Conservation (phyloP, 208 protist species). For the Leishmania mexicana region DNA sequence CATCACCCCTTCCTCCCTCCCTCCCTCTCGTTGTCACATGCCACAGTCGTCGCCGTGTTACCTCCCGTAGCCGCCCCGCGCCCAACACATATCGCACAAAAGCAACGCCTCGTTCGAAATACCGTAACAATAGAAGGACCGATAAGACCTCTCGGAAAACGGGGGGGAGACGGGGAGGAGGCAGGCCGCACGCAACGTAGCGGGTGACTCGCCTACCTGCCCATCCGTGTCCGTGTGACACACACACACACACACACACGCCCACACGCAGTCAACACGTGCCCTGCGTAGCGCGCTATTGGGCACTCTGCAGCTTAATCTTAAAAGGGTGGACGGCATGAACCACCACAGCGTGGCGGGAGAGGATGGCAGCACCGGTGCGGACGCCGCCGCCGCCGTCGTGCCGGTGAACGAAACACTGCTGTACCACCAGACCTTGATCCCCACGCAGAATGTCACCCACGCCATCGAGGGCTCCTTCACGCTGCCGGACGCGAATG, state of each 20-base stretch:
- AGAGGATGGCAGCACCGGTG: neutral
- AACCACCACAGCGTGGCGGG: neutral
- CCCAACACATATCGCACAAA: neutral
- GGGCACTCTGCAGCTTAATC: neutral
- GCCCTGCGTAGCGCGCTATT: neutral
- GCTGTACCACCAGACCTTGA: slow-evolving; percentile 86
- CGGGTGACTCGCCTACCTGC: neutral
- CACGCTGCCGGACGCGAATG: slow-evolving; percentile 64
- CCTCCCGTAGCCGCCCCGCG: neutral
- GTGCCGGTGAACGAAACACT: slow-evolving; percentile 41
- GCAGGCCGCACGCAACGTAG: neutral
- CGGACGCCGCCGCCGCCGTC: slow-evolving; percentile 7
- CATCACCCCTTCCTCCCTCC: neutral
- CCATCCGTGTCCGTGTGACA: neutral
- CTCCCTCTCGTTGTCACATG: neutral
- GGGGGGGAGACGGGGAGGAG: no score
- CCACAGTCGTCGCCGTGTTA: neutral
- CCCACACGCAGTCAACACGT: neutral
- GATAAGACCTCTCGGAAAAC: no score
- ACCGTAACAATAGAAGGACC: no score
- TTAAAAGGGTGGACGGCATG: neutral
- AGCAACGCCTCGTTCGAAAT: neutral
- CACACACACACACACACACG: neutral
- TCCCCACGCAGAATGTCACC: slow-evolving; percentile 72
- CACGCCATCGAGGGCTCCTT: slow-evolving; percentile 80